Percentiles rank a stretch among this genome's conserved stretches.
Evolutionary conservation across 768 basidiomycete species (phyloP).

Genomic region (Lactarius sanguifluus): DNA sequence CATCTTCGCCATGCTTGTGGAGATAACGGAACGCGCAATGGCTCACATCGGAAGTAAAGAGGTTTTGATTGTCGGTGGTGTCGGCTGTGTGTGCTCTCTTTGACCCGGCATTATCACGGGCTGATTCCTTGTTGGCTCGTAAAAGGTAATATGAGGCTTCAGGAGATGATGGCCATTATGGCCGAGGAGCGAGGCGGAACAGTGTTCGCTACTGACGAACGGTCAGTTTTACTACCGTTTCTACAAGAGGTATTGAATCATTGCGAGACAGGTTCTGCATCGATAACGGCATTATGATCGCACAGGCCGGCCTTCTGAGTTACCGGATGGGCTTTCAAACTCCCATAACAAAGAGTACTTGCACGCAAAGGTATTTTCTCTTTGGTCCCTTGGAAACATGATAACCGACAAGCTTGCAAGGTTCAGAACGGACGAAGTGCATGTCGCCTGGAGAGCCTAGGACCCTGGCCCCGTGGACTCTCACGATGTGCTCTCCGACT

Average conservation of each 20-base stretch:
- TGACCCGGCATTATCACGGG: not conserved
- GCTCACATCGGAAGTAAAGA: slow-evolving; percentile 96
- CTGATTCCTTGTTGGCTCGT: not conserved
- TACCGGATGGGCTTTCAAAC: slow-evolving; percentile 89
- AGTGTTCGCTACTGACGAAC: slow-evolving; percentile 94
- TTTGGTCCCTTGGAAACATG: not conserved
- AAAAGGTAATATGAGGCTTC: slow-evolving; percentile 85
- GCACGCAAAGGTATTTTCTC: slow-evolving; percentile 78
- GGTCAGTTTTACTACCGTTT: slow-evolving; percentile 47
- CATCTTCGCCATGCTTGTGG: slow-evolving; percentile 96
- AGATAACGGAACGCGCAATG: slow-evolving; percentile 99
- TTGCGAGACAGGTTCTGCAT: slow-evolving; percentile 73
- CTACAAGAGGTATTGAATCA: not conserved
- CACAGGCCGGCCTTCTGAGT: slow-evolving; percentile 91
- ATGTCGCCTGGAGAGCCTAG: slow-evolving; percentile 82
- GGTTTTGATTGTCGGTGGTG: slow-evolving; percentile 96
- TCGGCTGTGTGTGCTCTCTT: slow-evolving; percentile 77
- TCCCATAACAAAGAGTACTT: slow-evolving; percentile 73
- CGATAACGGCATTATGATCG: slow-evolving; percentile 99
- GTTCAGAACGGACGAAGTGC: slow-evolving; percentile 92
- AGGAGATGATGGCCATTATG: slow-evolving; percentile 99
- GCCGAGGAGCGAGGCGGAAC: slow-evolving; percentile 82
- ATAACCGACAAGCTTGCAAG: slow-evolving; percentile 41
- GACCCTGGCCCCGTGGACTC: not conserved
- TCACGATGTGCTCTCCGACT: slow-evolving; percentile 5